These are phyloP conservation scores for Solanum corneliomulleri DNA, from an alignment of 257 asterid species.

Conservation along the genomic window DNA sequence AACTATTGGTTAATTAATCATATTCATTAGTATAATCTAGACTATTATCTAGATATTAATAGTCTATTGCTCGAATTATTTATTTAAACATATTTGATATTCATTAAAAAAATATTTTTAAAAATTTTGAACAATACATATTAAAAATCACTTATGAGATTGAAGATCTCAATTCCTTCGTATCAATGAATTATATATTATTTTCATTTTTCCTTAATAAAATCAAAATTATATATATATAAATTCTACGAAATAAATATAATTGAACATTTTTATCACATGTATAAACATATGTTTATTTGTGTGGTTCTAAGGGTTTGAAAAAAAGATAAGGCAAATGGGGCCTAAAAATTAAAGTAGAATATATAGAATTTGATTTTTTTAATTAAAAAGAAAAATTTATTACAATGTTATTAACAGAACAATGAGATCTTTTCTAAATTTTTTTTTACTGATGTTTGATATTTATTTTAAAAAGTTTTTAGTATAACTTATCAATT, in stretches of 20 bases:
- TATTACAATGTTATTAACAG: not conserved
- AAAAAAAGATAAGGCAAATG: not conserved
- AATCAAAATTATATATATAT: too few species aligned
- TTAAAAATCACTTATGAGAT: too few species aligned
- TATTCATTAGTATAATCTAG: not conserved
- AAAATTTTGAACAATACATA: not conserved
- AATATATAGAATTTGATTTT: not conserved
- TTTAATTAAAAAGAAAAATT: not conserved
- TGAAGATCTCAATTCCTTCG: too few species aligned
- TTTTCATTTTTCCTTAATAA: too few species aligned
- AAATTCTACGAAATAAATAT: too few species aligned
- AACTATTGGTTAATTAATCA: not conserved
- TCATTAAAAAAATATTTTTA: too few species aligned
- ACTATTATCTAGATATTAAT: not conserved
- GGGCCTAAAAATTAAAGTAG: not conserved
- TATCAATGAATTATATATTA: too few species aligned
- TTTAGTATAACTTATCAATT: too few species aligned
- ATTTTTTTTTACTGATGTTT: rapidly evolving
- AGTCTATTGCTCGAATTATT: not conserved
- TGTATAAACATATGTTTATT: too few species aligned
- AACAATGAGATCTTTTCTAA: too few species aligned
- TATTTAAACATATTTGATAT: not conserved
- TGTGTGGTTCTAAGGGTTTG: not conserved
- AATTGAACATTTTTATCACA: too few species aligned
- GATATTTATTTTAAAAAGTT: not conserved